Percentiles rank a stretch among this genome's conserved stretches.
These are phyloP conservation scores for Pneumocystis wakefieldiae DNA, from an alignment of 1,139 yeast species.

Conservation along the genomic window DNA sequence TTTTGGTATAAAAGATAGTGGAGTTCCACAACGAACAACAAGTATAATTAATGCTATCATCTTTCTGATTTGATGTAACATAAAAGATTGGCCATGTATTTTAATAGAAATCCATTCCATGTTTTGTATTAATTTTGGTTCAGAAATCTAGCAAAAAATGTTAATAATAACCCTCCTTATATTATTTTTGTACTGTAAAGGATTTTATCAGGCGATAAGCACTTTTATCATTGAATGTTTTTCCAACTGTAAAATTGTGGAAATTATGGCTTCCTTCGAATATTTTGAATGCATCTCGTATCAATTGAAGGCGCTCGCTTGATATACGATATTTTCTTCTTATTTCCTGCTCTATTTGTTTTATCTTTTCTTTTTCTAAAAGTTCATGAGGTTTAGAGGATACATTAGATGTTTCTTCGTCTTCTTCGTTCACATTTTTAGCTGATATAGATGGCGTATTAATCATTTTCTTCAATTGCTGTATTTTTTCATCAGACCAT, in stretches of 20 bases:
- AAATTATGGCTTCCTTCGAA: conserved; percentile 86
- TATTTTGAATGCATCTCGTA: conserved; percentile 53
- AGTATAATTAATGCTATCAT: conserved; percentile 95
- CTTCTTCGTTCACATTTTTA: background rate
- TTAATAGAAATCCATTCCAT: conserved; percentile 95
- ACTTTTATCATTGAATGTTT: conserved; percentile 71
- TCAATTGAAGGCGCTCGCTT: conserved; percentile 40
- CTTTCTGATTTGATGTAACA: conserved; percentile 95
- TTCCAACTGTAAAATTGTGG: conserved; percentile 89
- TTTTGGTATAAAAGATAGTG: conserved; percentile 56
- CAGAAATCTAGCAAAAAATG: conserved; percentile 32
- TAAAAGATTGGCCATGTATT: conserved; percentile 94
- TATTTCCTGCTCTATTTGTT: conserved; percentile 23
- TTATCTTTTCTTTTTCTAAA: background rate
- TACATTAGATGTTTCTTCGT: background rate
- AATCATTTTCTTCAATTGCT: background rate
- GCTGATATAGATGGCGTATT: background rate
- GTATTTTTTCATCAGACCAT: background rate
- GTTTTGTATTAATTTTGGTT: conserved; percentile 80
- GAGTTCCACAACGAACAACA: conserved; percentile 73
- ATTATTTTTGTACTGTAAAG: conserved; percentile 31
- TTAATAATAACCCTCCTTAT: background rate
- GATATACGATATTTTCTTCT: conserved; percentile 53
- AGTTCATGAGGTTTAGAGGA: background rate
- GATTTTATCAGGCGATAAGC: conserved; percentile 69